Base-by-base conservation (phyloP, 371 early-diverging fungal genomes). In the Zopfochytrium polystomum region DNA sequence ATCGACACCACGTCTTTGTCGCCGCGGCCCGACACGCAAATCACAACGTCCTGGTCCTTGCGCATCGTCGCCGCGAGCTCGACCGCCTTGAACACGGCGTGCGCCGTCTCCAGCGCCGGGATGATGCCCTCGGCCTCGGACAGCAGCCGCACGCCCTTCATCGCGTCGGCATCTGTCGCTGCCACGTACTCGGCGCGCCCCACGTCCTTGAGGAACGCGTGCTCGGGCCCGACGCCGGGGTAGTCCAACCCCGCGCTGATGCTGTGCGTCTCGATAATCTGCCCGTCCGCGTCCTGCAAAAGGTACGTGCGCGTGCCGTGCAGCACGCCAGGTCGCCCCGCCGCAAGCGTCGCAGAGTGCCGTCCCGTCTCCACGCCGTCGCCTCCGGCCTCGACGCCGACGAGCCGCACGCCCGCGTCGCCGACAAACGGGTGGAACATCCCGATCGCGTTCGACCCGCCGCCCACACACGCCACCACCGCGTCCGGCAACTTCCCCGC, bases 151-250 rank as follows among this genome's bases (percentile, higher is more conserved):
- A 97, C 93, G 34, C 96, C 98, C 57, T 82, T 80, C n/a, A n/a
- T n/a, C n/a, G n/a, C n/a, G n/a, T n/a, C n/a, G n/a, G n/a, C n/a
- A n/a, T n/a, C n/a, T n/a, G n/a, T n/a, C 72, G 96, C 70, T 29
- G 92, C 89, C 65, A 95, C 85, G 18, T 81, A 83, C 64, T 97
- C 96, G 23, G 89, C 87, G 58, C 87, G 93, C 13, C 87, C 85
- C 25, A 82, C 68, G 68, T 95, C 95, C n/a, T n/a, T n/a, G n/a
- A n/a, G n/a, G n/a, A n/a, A n/a, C n/a, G n/a, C n/a, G n/a, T n/a
- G n/a, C n/a, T 97, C 96, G 23, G 96, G 96, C 26, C 96, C 96
- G 43, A 96, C 96, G 64, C 95, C 96, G 3, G 98, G 95, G 73
- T 97, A 96, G 79, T 95, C 94, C 50, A 97, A 80, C 25, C 96